Evolutionary conservation across 805 yeast genomes (phyloP), one percentile per base, ranked within the genome.

Genomic region (Limtongia smithiae): DNA sequence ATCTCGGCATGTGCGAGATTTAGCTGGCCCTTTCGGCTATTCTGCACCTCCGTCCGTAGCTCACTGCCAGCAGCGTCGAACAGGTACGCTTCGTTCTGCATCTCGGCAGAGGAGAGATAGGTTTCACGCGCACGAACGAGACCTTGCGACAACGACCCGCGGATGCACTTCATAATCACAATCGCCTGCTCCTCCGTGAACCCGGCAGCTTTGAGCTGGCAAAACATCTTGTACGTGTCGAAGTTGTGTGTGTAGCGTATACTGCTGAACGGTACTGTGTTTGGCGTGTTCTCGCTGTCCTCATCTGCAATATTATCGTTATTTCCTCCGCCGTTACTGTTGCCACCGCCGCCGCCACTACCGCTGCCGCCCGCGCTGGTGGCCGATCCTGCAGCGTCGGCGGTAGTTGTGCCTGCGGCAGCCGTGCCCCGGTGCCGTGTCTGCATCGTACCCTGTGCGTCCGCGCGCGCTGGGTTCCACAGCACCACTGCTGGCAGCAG

Each of bases 11-110:
- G 80, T 45, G 83, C 72, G 45, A 81, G 83, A 57, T 81, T 81
- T 46, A 84, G 71, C 53, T 86, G 85, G 11, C 73, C 70, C 55
- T 83, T 89, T 57, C 97, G 71, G 27, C 83, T 77, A 35, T 82
- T 75, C 35, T 83, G 80, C 21, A 89, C 78, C 60, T 89, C 96
- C 38, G 84, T 86, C 41, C 83, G 68, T 32, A 91, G 68, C 65
- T 91, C 97, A 46, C 90, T 83, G 54, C 87, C 87, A 0, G 96
- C 96, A 28, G 96, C 94, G 63, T 89, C 91, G 65, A 88, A 90
- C 12, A 93, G 68, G 63, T 91, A 93, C 20, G 80, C 77, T 60
- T 91, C 96, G 61, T 90, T 91, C 55, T 90, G 96, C 14, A 88
- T 69, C 58, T 88, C 96, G 54, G 80, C 79, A 24, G 68, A 68